Base-by-base conservation (phyloP, 176 grass and related monocot genomes). In the Cenchrus purpureus region DNA sequence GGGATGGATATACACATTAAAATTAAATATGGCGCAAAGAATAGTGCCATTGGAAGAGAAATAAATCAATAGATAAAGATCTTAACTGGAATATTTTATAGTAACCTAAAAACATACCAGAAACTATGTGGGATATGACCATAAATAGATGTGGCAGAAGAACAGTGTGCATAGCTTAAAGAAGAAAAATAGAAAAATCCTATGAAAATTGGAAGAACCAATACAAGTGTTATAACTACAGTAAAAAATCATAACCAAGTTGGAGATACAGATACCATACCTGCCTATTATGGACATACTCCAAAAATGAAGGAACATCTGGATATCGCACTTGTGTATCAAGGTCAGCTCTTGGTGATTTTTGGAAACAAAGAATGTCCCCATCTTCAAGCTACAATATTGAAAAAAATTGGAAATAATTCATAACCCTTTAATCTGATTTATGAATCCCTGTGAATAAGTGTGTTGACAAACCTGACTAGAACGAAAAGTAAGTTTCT, bases 261-360 rank as follows among this genome's bases (percentile, higher is more conserved):
- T 43, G 51, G 60, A 78, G 32, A 74, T 90, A 73, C 15, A 13
- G 74, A 53, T 32, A 82, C 46, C 82, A 71, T 88, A 97, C 94
- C 95, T 97, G 95, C 62, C 95, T 89, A 79, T 94, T 97, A 85
- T 92, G 95, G 76, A 97, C 92, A 83, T 94, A 97, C 57, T 97
- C 95, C 88, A 97, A 83, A 94, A 91, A 97, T 29, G 92, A 92
- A 77, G 95, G 92, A 75, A 92, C 86, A 34, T 94, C 92, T 83
- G 90, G 92, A 91, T 89, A 94, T 61, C 95, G 83, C 65, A 86
- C 84, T 84, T 85, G 89, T 44, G 82, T 79, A 77, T 84, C 85
- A 89, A 69, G 83, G n/a, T 82, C 90, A 68, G 82, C 43, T 85
- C 25, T 42, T 20, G 45, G 74, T 84, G 86, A 75, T 89, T 89